Conservation (phyloP, 306 rosid species). For the Styphnolobium japonicum region DNA sequence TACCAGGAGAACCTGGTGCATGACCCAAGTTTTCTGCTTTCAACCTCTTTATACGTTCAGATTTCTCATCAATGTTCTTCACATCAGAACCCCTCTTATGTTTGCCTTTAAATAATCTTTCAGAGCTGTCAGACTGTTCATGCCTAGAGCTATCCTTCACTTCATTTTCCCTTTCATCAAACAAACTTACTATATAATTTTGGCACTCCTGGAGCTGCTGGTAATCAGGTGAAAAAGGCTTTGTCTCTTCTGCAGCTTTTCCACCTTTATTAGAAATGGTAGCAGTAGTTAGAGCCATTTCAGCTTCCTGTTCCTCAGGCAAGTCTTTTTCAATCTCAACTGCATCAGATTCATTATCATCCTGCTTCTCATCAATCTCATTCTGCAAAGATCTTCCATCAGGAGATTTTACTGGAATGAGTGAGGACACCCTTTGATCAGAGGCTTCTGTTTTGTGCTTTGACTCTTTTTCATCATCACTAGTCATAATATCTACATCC, state of each 20-base stretch:
- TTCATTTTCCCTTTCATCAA: slow-evolving; percentile 57
- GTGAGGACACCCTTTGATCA: slow-evolving; percentile 47
- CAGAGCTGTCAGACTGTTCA: slow-evolving; percentile 75
- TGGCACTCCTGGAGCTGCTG: slow-evolving; percentile 59
- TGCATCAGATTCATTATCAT: slow-evolving; percentile 59
- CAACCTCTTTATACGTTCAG: slow-evolving; percentile 54
- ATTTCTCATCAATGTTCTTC: slow-evolving; percentile 52
- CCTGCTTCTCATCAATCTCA: slow-evolving; percentile 63
- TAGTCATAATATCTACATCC: slow-evolving; percentile 96
- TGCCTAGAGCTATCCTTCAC: slow-evolving; percentile 49
- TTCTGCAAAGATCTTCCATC: slow-evolving; percentile 49
- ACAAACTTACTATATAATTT: slow-evolving; percentile 63
- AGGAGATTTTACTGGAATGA: slow-evolving; percentile 51
- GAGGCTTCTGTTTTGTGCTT: slow-evolving; percentile 54
- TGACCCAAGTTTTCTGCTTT: slow-evolving; percentile 45
- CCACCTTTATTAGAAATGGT: slow-evolving; percentile 34
- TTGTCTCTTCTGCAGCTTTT: slow-evolving; percentile 40
- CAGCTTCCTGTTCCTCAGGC: slow-evolving; percentile 56
- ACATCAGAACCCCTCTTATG: slow-evolving; percentile 58
- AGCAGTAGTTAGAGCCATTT: slow-evolving; percentile 33
- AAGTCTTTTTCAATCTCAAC: slow-evolving; percentile 72
- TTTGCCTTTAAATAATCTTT: slow-evolving; percentile 59
- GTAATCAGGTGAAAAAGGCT: slow-evolving; percentile 46
- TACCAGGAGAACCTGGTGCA: slow-evolving; percentile 44
- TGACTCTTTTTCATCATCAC: slow-evolving; percentile 91